These are phyloP conservation scores for Phytophthora cajani DNA, from an alignment of 352 stramenopile species.

Conservation along the genomic window DNA sequence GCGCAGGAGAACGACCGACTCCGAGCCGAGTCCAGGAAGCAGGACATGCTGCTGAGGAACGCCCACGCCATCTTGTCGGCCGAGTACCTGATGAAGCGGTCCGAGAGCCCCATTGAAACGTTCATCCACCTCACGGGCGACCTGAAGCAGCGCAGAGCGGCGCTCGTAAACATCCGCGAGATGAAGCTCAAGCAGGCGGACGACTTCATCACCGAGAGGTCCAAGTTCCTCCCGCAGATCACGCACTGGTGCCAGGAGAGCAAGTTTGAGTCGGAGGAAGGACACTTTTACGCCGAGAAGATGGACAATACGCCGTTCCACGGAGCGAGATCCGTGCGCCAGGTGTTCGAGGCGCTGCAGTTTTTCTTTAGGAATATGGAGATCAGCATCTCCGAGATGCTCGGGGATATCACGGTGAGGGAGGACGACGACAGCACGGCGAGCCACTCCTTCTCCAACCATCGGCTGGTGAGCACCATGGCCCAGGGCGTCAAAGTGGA, in stretches of 20 bases:
- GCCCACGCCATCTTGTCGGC: slow-evolving; percentile 43
- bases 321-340: slow-evolving; percentile 37
- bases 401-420: slow-evolving; percentile 61
- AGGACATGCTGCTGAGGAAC: slow-evolving; percentile 51
- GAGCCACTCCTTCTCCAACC: slow-evolving; percentile 56
- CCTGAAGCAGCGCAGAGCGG: slow-evolving; percentile 36
- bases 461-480: slow-evolving; percentile 55
- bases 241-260: slow-evolving; percentile 47
- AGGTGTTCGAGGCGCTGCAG: slow-evolving; percentile 64
- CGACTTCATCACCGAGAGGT: slow-evolving; percentile 41
- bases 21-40: slow-evolving; percentile 44
- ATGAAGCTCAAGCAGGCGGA: slow-evolving; percentile 39
- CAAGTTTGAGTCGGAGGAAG: slow-evolving; percentile 51
- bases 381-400: slow-evolving; percentile 60
- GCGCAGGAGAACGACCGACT: slow-evolving; percentile 45
- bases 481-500: slow-evolving; percentile 48
- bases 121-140: slow-evolving; percentile 50
- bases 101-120: slow-evolving; percentile 44
- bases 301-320: slow-evolving; percentile 66
- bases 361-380: slow-evolving; percentile 72
- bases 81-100: slow-evolving; percentile 46
- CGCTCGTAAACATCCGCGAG: slow-evolving; percentile 39
- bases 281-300: slow-evolving; percentile 62
- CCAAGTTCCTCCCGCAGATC: slow-evolving; percentile 25
- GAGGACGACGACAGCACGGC: slow-evolving; percentile 63